A percentile compares a stretch with the other conserved stretches of the same genome.
These are phyloP conservation scores for Leishmania major DNA, from an alignment of 208 protist species.

Conservation along the genomic window DNA sequence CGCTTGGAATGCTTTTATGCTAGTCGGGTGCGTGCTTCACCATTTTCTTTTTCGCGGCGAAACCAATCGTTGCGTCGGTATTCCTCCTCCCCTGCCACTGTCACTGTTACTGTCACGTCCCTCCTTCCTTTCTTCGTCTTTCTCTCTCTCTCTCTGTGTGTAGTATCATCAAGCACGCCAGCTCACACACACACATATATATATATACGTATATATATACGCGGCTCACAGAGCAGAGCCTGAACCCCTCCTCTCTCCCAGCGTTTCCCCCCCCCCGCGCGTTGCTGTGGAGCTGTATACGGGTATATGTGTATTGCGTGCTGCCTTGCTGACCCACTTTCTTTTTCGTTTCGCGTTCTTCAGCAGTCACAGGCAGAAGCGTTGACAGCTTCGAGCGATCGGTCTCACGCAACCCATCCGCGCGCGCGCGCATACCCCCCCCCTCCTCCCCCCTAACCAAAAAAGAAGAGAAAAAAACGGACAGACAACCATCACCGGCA, in stretches of 20 bases:
- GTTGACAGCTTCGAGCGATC: not conserved
- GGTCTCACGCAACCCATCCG: not conserved
- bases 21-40: not conserved
- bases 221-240: not conserved
- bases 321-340: not conserved
- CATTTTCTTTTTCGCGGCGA: no score
- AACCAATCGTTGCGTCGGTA: not conserved
- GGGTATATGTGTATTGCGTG: no score
- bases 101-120: not conserved
- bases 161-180: not conserved
- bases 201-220: not conserved
- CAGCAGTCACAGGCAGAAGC: no score
- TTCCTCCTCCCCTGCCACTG: not conserved
- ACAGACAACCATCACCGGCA: not conserved
- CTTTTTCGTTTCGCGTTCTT: not conserved
- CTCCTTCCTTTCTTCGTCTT: no score
- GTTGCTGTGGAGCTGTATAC: not conserved
- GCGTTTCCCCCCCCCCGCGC: not conserved
- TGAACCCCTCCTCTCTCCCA: not conserved
- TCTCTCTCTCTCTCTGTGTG: not conserved
- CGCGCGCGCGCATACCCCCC: not conserved
- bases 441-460: no score
- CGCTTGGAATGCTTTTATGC: not conserved
- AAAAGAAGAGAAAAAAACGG: no score
- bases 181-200: not conserved